Evolutionary conservation across 768 basidiomycete species (phyloP).

Genomic region (Wakefieldia striispora): DNA sequence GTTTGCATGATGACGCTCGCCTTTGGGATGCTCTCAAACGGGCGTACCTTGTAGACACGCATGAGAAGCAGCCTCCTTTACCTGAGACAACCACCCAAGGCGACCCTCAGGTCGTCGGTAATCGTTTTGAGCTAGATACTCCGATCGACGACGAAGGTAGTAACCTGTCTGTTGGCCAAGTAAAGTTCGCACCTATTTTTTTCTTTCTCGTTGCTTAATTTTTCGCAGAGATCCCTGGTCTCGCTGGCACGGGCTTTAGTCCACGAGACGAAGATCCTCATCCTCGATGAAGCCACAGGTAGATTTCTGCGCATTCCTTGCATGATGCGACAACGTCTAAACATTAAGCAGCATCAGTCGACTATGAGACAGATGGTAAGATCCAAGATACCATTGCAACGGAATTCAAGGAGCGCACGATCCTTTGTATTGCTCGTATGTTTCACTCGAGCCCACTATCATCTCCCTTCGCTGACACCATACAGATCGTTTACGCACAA

Average conservation of each 20-base stretch:
- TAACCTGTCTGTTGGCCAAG: constrained; percentile 71
- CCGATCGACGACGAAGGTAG: constrained; percentile 83
- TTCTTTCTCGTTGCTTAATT: neutral
- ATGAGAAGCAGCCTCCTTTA: constrained; percentile 18
- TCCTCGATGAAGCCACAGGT: constrained; percentile 90
- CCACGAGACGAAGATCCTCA: constrained; percentile 78
- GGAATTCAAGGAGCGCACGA: constrained; percentile 81
- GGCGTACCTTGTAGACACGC: constrained; percentile 71
- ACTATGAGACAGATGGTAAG: constrained; percentile 85
- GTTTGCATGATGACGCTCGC: constrained; percentile 69
- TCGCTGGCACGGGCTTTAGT: constrained; percentile 88
- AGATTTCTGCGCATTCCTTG: constrained; percentile 1
- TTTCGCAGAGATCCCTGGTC: constrained; percentile 70
- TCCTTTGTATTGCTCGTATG: constrained; percentile 85
- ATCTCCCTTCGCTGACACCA: neutral
- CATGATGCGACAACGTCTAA: neutral
- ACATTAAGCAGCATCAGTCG: constrained; percentile 64
- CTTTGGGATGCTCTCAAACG: constrained; percentile 89
- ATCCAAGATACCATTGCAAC: constrained; percentile 88
- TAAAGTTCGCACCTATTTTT: neutral
- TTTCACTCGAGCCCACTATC: constrained; percentile 7
- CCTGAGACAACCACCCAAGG: constrained; percentile 36
- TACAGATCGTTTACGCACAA: constrained; percentile 79
- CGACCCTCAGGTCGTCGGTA: constrained; percentile 38
- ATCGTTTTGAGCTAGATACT: constrained; percentile 79